These are phyloP conservation scores for Colletotrichum trifolii DNA, from an alignment of 2,329 filamentous ascomycete species.

Conservation along the genomic window DNA sequence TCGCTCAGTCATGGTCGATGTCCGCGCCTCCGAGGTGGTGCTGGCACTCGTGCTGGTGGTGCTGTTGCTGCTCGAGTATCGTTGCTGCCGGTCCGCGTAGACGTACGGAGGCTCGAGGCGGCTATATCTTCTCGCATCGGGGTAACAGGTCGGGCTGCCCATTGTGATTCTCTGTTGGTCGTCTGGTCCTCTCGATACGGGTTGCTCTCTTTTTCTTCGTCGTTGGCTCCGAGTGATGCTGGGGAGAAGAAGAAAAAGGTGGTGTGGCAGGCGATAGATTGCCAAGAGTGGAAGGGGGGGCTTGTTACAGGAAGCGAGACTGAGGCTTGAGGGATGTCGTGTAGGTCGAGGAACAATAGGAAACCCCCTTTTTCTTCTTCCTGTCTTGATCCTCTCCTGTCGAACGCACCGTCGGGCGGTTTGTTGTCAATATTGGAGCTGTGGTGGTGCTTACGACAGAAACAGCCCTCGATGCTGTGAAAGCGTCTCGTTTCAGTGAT, in stretches of 20 bases:
- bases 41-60: no score
- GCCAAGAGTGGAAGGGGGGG: background rate
- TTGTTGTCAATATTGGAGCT: no score
- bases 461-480: slow-evolving; percentile 13
- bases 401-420: background rate
- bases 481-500: slow-evolving; percentile 29
- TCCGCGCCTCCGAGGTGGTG: slow-evolving; percentile 47
- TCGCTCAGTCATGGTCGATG: slow-evolving; percentile 53
- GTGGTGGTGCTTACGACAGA: no score
- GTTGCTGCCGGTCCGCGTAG: slow-evolving; percentile 49
- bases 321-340: background rate
- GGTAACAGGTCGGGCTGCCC: slow-evolving; percentile 55
- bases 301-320: slow-evolving; percentile 36
- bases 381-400: background rate
- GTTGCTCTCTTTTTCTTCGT: slow-evolving; percentile 2
- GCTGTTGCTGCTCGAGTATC: slow-evolving; percentile 42
- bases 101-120: slow-evolving; percentile 51
- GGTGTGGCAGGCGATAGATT: background rate
- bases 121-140: slow-evolving; percentile 54
- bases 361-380: background rate
- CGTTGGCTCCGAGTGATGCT: no score
- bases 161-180: slow-evolving; percentile 43
- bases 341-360: background rate
- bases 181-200: slow-evolving; percentile 27
- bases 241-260: no score